A percentile compares a stretch with the other conserved stretches of the same genome.
These are phyloP conservation scores for Pseudogymnoascus sp. DNA, from an alignment of 2,329 filamentous ascomycete species.

Conservation along the genomic window DNA sequence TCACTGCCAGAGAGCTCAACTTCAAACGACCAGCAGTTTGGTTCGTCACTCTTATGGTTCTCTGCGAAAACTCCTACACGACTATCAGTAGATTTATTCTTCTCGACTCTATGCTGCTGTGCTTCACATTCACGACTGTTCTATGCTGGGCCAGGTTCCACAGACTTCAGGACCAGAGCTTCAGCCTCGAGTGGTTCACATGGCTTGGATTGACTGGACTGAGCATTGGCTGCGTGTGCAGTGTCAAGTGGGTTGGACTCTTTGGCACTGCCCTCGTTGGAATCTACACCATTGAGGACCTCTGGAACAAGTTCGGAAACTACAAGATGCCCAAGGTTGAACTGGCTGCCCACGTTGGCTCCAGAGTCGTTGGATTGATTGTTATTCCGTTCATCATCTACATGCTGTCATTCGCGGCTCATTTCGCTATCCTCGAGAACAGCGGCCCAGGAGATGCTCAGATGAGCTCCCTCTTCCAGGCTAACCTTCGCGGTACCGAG, in stretches of 20 bases:
- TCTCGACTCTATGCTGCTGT: conserved; percentile 95
- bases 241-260: conserved; percentile 95
- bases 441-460: conserved; percentile 96
- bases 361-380: conserved; percentile 80
- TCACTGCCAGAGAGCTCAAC: conserved; percentile 82
- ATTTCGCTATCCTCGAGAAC: conserved; percentile 89
- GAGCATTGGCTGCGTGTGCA: conserved; percentile 96
- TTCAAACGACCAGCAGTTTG: conserved; percentile 82
- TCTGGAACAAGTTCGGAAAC: conserved; percentile 98
- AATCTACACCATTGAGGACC: conserved; percentile 88
- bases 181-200: conserved; percentile 83
- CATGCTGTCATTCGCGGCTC: conserved; percentile 88
- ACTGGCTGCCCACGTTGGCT: conserved; percentile 68
- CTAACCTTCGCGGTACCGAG: conserved; percentile 86
- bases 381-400: conserved; percentile 84
- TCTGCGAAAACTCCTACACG: conserved; percentile 98
- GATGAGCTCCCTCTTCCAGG: conserved; percentile 99
- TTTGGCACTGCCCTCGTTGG: conserved; percentile 94
- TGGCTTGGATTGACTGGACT: conserved; percentile 92
- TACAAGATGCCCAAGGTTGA: conserved; percentile 75
- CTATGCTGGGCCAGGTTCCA: conserved; percentile 98
- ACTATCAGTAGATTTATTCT: conserved; percentile 98
- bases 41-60: conserved; percentile 92
- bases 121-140: conserved; percentile 95
- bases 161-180: conserved; percentile 73